These are phyloP conservation scores for Ophiocytium majus DNA, from an alignment of 352 stramenopile species.

Conservation along the genomic window DNA sequence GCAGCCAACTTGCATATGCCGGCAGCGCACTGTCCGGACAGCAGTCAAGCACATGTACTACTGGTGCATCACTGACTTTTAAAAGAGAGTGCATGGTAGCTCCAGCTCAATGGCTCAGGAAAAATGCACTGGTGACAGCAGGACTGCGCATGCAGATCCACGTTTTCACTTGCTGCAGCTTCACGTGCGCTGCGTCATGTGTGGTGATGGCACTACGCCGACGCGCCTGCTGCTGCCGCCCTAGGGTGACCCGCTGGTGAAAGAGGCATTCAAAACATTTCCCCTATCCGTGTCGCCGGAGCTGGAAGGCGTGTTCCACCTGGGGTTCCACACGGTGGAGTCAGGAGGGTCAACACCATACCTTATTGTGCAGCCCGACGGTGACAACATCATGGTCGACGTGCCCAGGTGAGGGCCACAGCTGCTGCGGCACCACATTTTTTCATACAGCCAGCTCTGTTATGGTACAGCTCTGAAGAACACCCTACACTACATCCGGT, in stretches of 20 bases:
- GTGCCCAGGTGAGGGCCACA: slow-evolving; percentile 37
- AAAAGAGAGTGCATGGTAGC: too few species aligned
- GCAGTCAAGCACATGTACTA: too few species aligned
- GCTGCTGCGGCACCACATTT: too few species aligned
- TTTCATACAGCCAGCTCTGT: too few species aligned
- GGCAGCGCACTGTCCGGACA: too few species aligned
- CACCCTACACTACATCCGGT: too few species aligned
- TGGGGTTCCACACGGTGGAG: slow-evolving; percentile 32
- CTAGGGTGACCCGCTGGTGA: slow-evolving; percentile 31
- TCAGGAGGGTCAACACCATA: slow-evolving; percentile 45
- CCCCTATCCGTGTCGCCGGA: slow-evolving; percentile 35
- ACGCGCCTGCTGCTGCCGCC: too few species aligned
- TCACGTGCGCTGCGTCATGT: background rate
- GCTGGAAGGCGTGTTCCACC: slow-evolving; percentile 34
- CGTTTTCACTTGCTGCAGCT: background rate
- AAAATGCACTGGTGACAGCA: background rate
- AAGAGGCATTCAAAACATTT: slow-evolving; percentile 31
- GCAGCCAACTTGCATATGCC: too few species aligned
- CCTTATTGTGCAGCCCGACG: slow-evolving; percentile 38
- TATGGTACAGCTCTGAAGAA: too few species aligned
- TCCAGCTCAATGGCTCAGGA: too few species aligned
- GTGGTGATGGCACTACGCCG: too few species aligned
- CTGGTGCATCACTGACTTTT: too few species aligned
- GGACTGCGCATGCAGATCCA: background rate
- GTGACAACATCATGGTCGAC: slow-evolving; percentile 50